Base-by-base conservation (phyloP, 352 stramenopile genomes). In the Phytophthora cryptogea region DNA sequence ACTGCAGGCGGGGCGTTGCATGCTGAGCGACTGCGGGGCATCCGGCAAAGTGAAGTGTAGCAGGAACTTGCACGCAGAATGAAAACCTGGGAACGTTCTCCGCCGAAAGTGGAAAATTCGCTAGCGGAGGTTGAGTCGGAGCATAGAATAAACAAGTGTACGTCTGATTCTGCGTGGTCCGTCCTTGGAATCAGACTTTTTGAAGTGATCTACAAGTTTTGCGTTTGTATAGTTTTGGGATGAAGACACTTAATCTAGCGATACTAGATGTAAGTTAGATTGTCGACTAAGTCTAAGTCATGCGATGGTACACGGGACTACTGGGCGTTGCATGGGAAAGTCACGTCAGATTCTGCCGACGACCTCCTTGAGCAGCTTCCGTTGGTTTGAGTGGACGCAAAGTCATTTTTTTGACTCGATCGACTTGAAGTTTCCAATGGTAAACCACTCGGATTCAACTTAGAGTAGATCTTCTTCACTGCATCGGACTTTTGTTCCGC, bases 1-100 rank as follows among this genome's bases (percentile, higher is more conserved):
- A 50, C 52, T 40, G 47, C 28, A 59, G 42, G 20, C 44, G 60
- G 11, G 51, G 20, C 51, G 66, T 11, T 65, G 57, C 51, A 69
- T 70, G 20, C 16, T 14, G 8, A 23, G 35, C 28, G 36, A 45
- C 40, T 54, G 39, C 31, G 46, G 26, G 2, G 45, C 57, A 54
- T 50, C 13, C 30, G n/a, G 16, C 14, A 23, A 50, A 50, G 30
- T 36, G 42, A 33, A 50, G 26, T 23, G 37, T 50, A n/a, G 43
- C 30, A 20, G 43, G 23, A 57, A 63, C 41, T 63, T 61, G 28
- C 28, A 64, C 51, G 36, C 14, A 4, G 23, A 35, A 50, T 37
- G 30, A 36, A 50, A 26, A 30, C 14, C 35, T 39, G 28, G 30
- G 48, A 68, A 54, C 14, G 32, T 63, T 57, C 39, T 55, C 41